Base-by-base conservation (phyloP, 208 protist genomes). In the Trypanosoma caninum region DNA sequence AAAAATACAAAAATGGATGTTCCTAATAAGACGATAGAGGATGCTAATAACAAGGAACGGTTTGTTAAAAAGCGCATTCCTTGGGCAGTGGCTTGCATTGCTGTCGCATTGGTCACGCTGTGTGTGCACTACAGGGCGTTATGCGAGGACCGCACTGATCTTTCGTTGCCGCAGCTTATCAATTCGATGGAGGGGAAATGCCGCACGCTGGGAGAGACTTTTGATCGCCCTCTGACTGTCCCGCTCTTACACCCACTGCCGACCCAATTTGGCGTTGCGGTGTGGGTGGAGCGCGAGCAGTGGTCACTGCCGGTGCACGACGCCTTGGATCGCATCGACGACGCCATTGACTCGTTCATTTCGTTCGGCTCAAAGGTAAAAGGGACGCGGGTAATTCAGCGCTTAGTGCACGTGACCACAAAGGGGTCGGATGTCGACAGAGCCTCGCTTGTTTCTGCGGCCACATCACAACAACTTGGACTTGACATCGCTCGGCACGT, bases 281-380 rank as follows among this genome's bases (percentile, higher is more conserved):
- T 92, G 16, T 92, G 85, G 82, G 80, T 82, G 23, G 85, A 88
- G 48, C 51, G 74, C 8, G 65, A 70, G 20, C 54, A 40, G 42
- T 68, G 80, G 64, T 45, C 81, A 11, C 57, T 68, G 8, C 59
- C 69, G 18, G 79, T 84, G 18, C 85, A 89, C 54, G 59, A 61
- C 3, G 72, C 76, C 10, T 63, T 92, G 2, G 48, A 63, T 8
- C 52, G 70, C 10, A 75, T 92, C 55, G 74, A 84, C 35, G 48
- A 64, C 30, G 71, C 74, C 0, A 66, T 67, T 51, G 20, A 25
- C 45, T 20, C 23, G n/a, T n/a, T n/a, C n/a, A n/a, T 14, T 25
- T 23, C 45, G 6, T 8, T 44, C 34, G n/a, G 4, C 28, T 37
- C 28, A n/a, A 42, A 22, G 5, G 45, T 25, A 6, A n/a, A 27